Evolutionary conservation across 148 eudicot species (phyloP), one percentile per base, ranked within the genome.

Genomic region (Rhododendron ovatum): DNA sequence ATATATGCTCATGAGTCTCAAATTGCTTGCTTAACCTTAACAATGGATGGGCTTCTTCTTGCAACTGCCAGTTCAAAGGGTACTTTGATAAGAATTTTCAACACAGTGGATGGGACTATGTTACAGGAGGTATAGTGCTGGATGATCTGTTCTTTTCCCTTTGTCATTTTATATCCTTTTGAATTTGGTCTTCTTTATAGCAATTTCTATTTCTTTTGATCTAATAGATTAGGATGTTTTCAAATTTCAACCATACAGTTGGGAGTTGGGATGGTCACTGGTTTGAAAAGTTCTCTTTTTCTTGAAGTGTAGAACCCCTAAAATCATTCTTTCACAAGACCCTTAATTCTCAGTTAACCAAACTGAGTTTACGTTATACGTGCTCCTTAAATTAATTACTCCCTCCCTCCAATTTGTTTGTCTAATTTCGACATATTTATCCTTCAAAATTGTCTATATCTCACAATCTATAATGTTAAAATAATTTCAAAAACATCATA

Each of bases 1-100:
- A 81, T 90, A 37, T 6, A 78, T 82, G 92, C 90, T 15, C 92
- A 90, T 43, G 89, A 89, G 78, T 90, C 92, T 20, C 84, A 90
- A 74, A 89, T 90, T 82, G 92, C 90, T 0, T 90, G 89, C 61
- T 55, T 90, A 75, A 20, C 90, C 2, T 86, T 90, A 3, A 55
- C 90, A 2, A 85, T 87, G 80, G 92, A 89, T 33, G 92, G 92
- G 55, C 84, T 63, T 18, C 43, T 89, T 78, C 81, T 90, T 15
- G 92, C 92, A 4, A 89, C 92, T n/a, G 89, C 91, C 8, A 90
- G 92, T 81, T 87, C 84, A 18, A 90, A 90, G 82, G 92, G 92
- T 47, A 90, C 92, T 10, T 43, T 90, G 85, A 80, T 90, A 61
- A 71, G 92, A 83, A 86, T 90, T 48, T 90, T 82, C 81, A 89